Conservation (phyloP, 108 stramenopile genomes). For the Cyclotella sp. region DNA sequence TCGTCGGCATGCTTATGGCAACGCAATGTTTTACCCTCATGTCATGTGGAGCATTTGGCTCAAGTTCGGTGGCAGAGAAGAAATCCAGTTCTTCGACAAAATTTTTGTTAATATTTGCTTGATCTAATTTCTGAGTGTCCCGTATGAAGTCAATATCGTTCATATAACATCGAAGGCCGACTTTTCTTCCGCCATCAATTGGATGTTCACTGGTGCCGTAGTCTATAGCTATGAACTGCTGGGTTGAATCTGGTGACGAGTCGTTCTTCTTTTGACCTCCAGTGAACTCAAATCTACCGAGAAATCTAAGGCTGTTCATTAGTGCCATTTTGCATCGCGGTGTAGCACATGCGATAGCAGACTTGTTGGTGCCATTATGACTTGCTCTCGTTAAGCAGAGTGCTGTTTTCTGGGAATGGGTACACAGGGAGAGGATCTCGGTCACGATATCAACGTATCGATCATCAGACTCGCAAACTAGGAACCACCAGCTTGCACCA, state of each 20-base stretch:
- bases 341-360: conserved; percentile 69
- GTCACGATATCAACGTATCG: conserved; percentile 67
- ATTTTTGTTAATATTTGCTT: conserved; percentile 36
- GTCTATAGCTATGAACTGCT: conserved; percentile 77
- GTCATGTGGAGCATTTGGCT: conserved; percentile 28
- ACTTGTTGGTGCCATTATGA: conserved; percentile 23
- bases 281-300: conserved; percentile 78
- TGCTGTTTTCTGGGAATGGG: conserved; percentile 72
- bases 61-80: conserved; percentile 46
- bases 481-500: conserved; percentile 87
- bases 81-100: conserved; percentile 66
- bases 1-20: conserved; percentile 59
- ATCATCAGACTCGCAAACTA: conserved; percentile 85
- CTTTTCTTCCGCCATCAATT: conserved; percentile 54
- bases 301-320: conserved; percentile 63
- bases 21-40: conserved; percentile 57
- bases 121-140: conserved; percentile 45
- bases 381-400: conserved; percentile 61
- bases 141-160: conserved; percentile 39
- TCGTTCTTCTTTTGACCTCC: conserved; percentile 37
- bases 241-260: conserved; percentile 37
- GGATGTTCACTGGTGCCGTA: conserved; percentile 51
- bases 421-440: conserved; percentile 74
- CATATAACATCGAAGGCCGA: conserved; percentile 70
- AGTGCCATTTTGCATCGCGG: conserved; percentile 65